These are phyloP conservation scores for Edaphochlamys debaryana DNA, from an alignment of 139 green algal species.

Conservation along the genomic window DNA sequence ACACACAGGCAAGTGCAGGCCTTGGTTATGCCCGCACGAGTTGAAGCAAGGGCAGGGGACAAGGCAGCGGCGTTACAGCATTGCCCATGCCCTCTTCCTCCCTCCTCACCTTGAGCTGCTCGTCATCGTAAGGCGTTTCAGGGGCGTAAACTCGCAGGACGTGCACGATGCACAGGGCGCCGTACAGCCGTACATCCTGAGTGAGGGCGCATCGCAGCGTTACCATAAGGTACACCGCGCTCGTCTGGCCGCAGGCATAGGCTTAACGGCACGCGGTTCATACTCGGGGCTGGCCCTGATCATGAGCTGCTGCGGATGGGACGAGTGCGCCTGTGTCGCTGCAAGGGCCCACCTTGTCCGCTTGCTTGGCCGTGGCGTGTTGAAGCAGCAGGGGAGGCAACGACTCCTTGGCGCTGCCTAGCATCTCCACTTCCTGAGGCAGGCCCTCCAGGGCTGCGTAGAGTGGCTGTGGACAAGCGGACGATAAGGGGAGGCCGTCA, in stretches of 20 bases:
- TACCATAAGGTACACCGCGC: no score
- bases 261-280: no score
- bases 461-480: constrained; percentile 49
- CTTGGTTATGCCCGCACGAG: no score
- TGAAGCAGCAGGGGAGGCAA: constrained; percentile 9
- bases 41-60: no score
- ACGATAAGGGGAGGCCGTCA: no score
- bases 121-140: constrained; percentile 68
- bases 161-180: constrained; percentile 59
- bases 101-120: constrained; percentile 58
- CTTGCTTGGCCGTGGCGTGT: neutral
- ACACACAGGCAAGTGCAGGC: no score
- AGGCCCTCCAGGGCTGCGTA: constrained; percentile 46
- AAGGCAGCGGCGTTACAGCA: no score
- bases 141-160: constrained; percentile 71
- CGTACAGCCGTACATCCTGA: constrained; percentile 75
- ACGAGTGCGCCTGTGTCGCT: no score
- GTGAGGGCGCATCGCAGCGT: neutral
- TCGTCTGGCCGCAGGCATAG: no score
- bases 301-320: no score
- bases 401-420: constrained; percentile 38
- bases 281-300: no score
- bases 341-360: constrained; percentile 56
- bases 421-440: constrained; percentile 53
- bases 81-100: no score